These are phyloP conservation scores for Tylopilus intermedius DNA, from an alignment of 768 basidiomycete genomes.

Conservation along the genomic window DNA sequence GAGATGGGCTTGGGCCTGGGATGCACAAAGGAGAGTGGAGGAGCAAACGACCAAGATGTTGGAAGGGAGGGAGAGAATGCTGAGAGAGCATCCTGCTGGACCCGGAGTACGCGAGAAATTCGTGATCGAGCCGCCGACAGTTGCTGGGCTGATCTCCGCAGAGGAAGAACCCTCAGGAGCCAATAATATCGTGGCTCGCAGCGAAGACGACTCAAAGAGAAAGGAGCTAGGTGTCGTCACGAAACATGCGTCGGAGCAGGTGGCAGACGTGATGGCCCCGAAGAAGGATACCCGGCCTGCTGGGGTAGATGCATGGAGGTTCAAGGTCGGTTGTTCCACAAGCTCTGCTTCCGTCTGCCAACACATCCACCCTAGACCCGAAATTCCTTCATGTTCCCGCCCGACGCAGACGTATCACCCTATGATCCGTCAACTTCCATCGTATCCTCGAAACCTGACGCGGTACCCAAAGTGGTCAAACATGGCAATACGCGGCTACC, in stretches of 20 bases:
- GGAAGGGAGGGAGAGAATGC: constrained; percentile 60
- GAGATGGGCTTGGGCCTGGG: constrained; percentile 90
- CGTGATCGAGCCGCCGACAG: constrained; percentile 53
- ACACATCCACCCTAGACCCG: constrained; percentile 53
- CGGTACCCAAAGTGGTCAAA: constrained; percentile 60
- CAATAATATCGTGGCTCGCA: constrained; percentile 17
- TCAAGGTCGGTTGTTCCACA: constrained; percentile 49
- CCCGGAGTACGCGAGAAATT: constrained; percentile 67
- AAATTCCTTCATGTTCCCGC: constrained; percentile 92
- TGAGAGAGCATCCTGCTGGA: constrained; percentile 63
- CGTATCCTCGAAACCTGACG: constrained; percentile 29
- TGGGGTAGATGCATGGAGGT: constrained; percentile 76
- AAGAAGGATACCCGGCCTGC: constrained; percentile 68
- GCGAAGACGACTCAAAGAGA: constrained; percentile 22
- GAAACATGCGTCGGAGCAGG: constrained; percentile 28
- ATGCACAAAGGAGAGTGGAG: constrained; percentile 80
- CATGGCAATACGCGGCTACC: constrained; percentile 78
- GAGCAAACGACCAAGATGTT: constrained; percentile 59
- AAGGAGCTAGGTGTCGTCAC: constrained; percentile 19
- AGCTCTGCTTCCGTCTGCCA: neutral
- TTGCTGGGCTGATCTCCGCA: constrained; percentile 50
- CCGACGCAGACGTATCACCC: constrained; percentile 84
- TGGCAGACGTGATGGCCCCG: constrained; percentile 75
- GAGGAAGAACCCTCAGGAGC: constrained; percentile 15
- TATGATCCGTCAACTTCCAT: constrained; percentile 47